Base-by-base conservation (phyloP, 495 filamentous ascomycete species). In the Penicillium atrosanguineum region DNA sequence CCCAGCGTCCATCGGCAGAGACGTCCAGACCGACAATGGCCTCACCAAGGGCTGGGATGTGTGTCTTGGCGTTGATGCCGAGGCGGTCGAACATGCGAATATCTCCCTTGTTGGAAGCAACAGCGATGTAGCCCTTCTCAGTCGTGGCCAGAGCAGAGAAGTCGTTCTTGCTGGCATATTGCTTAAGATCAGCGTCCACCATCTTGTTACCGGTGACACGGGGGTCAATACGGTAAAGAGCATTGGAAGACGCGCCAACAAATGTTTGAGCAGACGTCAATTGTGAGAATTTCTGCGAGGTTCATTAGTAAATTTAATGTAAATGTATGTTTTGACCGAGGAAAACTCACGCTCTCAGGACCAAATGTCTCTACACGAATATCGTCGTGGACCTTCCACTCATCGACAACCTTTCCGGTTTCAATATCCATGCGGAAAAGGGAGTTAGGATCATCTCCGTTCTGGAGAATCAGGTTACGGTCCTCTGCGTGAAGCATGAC, bases 371-470 rank as follows among this genome's bases (percentile, higher is more conserved):
- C 83, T 46, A 98, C 90, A 0, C 87, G 83, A 51, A 98, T 97
- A 72, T 98, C 90, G 50, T 98, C 92, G 62, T 98, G 93, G n/a
- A 98, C 82, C 60, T 95, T 97, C 94, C 94, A 98, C 70, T 98
- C 95, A 65, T 98, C 95, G 2, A 97, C 90, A n/a, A 98, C 89
- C 76, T 96, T 97, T 50, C 94, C 94, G 63, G 94, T 95, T 62
- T 97, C 95, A 53, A 98, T 76, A 75, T 98, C 94, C 94, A 98
- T 97, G 23, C 89, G 89, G 63, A 91, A 98, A n/a, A 98, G 77
- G 25, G 86, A 90, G 72, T 98, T 91, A 6, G 95, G 91, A 54
- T 97, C 84, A 31, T 84, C 76, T 26, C 77, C 78, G 59, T 93
- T 90, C 65, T 98, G 95, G 39, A 98, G 72, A 61, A 98, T 91